phyloP scores from a whole-genome alignment of 306 rosid genomes.

The Pueraria montana region DNA sequence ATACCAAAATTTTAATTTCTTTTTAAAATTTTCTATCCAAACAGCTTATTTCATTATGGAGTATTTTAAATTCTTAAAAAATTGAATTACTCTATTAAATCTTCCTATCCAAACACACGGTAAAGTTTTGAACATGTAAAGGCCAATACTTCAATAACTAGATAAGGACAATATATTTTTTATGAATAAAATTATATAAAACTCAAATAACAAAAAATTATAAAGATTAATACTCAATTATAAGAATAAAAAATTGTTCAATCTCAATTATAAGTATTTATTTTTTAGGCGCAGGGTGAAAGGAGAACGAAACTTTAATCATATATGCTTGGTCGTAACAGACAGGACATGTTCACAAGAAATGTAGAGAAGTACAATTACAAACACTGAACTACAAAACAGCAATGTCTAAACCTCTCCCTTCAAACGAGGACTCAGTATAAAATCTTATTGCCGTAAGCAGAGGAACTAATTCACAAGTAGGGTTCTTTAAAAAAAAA shows the following conservation, averaged over 20 bases:
- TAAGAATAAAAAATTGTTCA: too few species aligned
- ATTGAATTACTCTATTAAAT: too few species aligned
- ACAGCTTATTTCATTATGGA: too few species aligned
- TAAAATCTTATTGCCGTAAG: not conserved
- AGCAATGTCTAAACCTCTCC: not conserved
- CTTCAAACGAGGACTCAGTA: not conserved
- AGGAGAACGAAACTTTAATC: not conserved
- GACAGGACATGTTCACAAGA: not conserved
- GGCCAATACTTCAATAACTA: too few species aligned
- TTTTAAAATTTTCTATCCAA: too few species aligned
- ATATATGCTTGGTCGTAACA: not conserved
- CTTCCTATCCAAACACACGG: too few species aligned
- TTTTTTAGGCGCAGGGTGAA: not conserved
- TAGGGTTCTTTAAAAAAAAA: not conserved
- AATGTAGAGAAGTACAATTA: not conserved
- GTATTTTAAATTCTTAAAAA: too few species aligned
- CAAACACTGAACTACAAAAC: conserved; percentile 16
- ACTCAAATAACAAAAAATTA: not conserved
- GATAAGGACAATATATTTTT: not conserved
- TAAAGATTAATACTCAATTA: not conserved
- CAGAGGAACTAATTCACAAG: not conserved
- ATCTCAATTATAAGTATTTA: too few species aligned
- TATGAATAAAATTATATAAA: not conserved
- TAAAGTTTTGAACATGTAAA: not conserved
- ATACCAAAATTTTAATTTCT: too few species aligned